Evolutionary conservation across 306 rosid genomes (phyloP).

Genomic region (Cicer judaicum): DNA sequence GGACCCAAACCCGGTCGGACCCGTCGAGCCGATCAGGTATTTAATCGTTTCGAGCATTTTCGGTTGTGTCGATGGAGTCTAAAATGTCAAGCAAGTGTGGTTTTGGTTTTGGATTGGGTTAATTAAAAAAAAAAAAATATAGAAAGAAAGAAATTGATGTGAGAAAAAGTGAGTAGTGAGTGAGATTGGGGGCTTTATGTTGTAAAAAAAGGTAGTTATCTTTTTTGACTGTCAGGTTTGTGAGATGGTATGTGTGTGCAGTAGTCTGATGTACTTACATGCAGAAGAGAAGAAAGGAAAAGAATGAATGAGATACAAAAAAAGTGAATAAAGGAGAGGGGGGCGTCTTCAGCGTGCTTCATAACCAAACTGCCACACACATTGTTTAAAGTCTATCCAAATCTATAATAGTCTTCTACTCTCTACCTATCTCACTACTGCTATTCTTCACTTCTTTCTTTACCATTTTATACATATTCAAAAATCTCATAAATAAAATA

Average conservation of each 20-base stretch:
- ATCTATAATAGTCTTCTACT: no score
- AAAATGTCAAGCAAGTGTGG: background rate
- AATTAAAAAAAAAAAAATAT: background rate
- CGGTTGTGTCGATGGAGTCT: background rate
- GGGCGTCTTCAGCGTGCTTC: slow-evolving; percentile 29
- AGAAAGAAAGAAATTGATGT: background rate
- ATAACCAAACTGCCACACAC: slow-evolving; percentile 5
- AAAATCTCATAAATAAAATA: no score
- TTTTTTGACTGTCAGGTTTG: slow-evolving; percentile 43
- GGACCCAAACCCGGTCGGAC: slow-evolving; percentile 81
- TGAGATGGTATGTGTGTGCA: slow-evolving; percentile 39
- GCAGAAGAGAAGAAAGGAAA: background rate
- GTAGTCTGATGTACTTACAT: background rate
- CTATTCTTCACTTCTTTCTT: background rate
- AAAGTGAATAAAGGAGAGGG: background rate
- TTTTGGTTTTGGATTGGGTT: background rate
- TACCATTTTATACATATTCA: no score
- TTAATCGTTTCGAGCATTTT: slow-evolving; percentile 65
- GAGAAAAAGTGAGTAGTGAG: background rate
- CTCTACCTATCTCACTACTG: background rate
- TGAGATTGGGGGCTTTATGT: background rate
- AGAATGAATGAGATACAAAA: background rate
- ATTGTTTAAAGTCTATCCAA: slow-evolving; percentile 17
- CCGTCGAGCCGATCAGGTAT: slow-evolving; percentile 79
- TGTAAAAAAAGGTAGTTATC: slow-evolving; percentile 11